These are phyloP conservation scores for Coleophoma eucalyptorum DNA, from an alignment of 2,329 filamentous ascomycete genomes.

Conservation along the genomic window DNA sequence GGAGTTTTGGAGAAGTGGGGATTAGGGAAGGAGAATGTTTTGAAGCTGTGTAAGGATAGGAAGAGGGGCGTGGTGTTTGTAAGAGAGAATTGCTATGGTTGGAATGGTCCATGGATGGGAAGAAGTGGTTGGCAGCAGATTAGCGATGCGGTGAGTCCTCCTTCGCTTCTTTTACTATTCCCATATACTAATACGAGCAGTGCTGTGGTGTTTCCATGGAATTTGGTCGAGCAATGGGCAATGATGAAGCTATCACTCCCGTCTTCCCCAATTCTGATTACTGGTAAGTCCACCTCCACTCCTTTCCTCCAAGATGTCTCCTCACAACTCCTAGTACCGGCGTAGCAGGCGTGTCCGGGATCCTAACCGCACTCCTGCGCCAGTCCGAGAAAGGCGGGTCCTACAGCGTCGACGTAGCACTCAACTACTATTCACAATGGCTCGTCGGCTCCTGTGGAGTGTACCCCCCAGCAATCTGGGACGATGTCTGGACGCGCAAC, in stretches of 20 bases:
- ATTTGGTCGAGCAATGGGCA: conserved; percentile 42
- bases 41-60: conserved; percentile 33
- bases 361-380: conserved; percentile 37
- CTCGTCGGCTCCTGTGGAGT: conserved; percentile 32
- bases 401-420: conserved; percentile 34
- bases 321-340: conserved; percentile 27
- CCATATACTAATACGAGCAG: conserved; percentile 10
- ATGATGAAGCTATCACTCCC: conserved; percentile 38
- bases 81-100: conserved; percentile 47
- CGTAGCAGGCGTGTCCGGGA: conserved; percentile 33
- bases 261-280: conserved; percentile 40
- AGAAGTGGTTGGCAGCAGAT: conserved; percentile 50
- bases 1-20: conserved; percentile 38
- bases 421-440: conserved; percentile 41
- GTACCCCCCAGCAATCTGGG: conserved; percentile 41
- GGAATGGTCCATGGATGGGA: conserved; percentile 38
- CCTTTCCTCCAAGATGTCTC: too few relatives aligned
- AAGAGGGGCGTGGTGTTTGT: conserved; percentile 43
- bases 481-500: conserved; percentile 41
- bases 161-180: background rate
- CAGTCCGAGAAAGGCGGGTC: conserved; percentile 34
- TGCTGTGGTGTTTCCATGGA: conserved; percentile 39
- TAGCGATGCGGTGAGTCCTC: conserved; percentile 10
- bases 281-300: conserved; percentile 16
- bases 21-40: conserved; percentile 35